These are phyloP conservation scores for Podospora didyma DNA, from an alignment of 495 filamentous ascomycete genomes.

Conservation along the genomic window DNA sequence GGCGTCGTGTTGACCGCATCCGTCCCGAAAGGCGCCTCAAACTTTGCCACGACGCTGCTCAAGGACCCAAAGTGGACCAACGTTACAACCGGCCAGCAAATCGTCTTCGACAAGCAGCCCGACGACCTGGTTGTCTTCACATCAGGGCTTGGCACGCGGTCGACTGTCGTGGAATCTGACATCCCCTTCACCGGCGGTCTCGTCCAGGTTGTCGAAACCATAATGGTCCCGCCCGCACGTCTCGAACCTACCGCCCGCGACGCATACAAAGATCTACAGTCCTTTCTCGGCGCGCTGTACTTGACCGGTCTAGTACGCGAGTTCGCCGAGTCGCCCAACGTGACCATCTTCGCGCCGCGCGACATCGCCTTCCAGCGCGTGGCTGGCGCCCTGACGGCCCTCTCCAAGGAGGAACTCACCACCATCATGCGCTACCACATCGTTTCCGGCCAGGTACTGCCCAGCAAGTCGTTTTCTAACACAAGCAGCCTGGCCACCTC, in stretches of 20 bases:
- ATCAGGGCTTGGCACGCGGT: conserved; percentile 18
- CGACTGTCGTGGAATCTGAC: conserved; percentile 39
- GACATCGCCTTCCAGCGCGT: conserved; percentile 59
- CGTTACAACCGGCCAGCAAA: conserved; percentile 34
- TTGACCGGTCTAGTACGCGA: conserved; percentile 37
- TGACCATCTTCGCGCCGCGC: conserved; percentile 61
- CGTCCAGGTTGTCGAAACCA: conserved; percentile 57
- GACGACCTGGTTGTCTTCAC: conserved; percentile 20
- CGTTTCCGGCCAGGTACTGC: conserved; percentile 46
- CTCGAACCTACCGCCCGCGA: conserved; percentile 44
- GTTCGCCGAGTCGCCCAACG: conserved; percentile 36
- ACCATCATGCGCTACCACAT: conserved; percentile 53
- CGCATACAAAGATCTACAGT: conserved; percentile 47
- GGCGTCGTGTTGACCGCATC: conserved; percentile 43
- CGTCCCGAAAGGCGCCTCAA: conserved; percentile 32
- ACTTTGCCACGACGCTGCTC: conserved; percentile 52
- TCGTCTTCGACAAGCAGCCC: conserved; percentile 20
- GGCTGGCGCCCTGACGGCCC: conserved; percentile 42
- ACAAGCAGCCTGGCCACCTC: conserved; percentile 42
- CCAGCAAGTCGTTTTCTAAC: conserved; percentile 40
- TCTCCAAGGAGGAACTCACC: conserved; percentile 41
- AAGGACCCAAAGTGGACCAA: conserved; percentile 44
- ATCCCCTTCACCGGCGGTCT: conserved; percentile 57
- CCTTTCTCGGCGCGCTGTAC: conserved; percentile 49
- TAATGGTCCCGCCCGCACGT: conserved; percentile 52